These are phyloP conservation scores for Alternaria triticimaculans DNA, from an alignment of 2,329 filamentous ascomycete genomes.

Conservation along the genomic window DNA sequence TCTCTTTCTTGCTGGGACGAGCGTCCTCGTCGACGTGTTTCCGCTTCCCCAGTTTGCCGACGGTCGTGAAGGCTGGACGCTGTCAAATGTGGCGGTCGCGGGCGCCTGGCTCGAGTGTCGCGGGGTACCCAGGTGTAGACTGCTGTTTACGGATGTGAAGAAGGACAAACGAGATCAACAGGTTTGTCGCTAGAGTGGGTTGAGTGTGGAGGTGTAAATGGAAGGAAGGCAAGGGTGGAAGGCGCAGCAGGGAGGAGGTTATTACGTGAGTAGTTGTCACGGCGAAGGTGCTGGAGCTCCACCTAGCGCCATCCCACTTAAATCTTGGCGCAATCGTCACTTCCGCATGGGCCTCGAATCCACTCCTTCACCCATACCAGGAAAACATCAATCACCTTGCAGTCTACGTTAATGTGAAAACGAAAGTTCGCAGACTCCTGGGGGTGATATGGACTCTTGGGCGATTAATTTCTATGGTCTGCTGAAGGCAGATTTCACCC, in stretches of 20 bases:
- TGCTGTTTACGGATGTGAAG: neutral
- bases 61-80: slow-evolving; percentile 32
- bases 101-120: slow-evolving; percentile 15
- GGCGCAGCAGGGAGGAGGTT: slow-evolving; percentile 20
- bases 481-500: neutral
- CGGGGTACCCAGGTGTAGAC: slow-evolving; percentile 16
- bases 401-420: neutral
- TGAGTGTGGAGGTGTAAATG: slow-evolving; percentile 3
- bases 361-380: neutral
- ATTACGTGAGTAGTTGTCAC: slow-evolving; percentile 23
- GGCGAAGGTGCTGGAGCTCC: slow-evolving; percentile 32
- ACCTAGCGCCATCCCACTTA: slow-evolving; percentile 20
- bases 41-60: slow-evolving; percentile 54
- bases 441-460: neutral
- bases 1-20: slow-evolving; percentile 51
- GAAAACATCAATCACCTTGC: neutral
- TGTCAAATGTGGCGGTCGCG: slow-evolving; percentile 27
- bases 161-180: slow-evolving; percentile 9
- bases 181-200: slow-evolving; percentile 1
- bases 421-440: neutral
- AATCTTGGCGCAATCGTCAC: slow-evolving; percentile 18
- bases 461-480: neutral
- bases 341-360: neutral
- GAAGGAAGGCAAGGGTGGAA: neutral
- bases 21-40: slow-evolving; percentile 48